phyloP scores from a whole-genome alignment of 73 alveolate species.

The Stentor roeselii region DNA sequence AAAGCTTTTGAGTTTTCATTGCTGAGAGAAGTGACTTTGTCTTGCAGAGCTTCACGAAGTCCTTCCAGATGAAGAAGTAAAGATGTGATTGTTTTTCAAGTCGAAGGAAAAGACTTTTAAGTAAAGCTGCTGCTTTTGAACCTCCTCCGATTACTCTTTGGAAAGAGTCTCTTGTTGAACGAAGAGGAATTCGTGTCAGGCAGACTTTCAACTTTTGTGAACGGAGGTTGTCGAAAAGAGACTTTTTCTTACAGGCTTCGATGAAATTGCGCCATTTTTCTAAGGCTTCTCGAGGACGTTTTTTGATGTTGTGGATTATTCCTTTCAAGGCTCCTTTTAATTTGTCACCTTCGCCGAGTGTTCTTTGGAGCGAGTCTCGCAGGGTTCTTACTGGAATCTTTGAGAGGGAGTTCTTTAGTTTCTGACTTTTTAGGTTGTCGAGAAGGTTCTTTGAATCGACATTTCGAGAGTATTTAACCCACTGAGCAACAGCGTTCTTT shows the following conservation, averaged over 20 bases:
- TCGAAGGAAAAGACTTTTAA: no score
- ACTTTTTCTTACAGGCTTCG: not conserved
- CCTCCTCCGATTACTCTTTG: not conserved
- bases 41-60: not conserved
- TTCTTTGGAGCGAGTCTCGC: not conserved
- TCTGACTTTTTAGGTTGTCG: not conserved
- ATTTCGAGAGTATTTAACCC: not conserved
- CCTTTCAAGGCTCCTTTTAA: conserved; percentile 8
- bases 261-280: not conserved
- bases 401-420: not conserved
- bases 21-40: not conserved
- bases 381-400: conserved; percentile 4
- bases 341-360: conserved; percentile 13
- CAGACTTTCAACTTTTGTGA: not conserved
- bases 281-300: conserved; percentile 7
- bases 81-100: not conserved
- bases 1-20: not conserved
- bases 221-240: not conserved
- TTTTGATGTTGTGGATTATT: conserved; percentile 4
- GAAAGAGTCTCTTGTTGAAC: not conserved
- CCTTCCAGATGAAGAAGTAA: not conserved
- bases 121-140: not conserved
- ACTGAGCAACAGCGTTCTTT: not conserved
- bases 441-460: not conserved
- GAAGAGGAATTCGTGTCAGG: not conserved